Evolutionary conservation across 805 yeast species (phyloP).

Genomic region (Ogataea henricii): DNA sequence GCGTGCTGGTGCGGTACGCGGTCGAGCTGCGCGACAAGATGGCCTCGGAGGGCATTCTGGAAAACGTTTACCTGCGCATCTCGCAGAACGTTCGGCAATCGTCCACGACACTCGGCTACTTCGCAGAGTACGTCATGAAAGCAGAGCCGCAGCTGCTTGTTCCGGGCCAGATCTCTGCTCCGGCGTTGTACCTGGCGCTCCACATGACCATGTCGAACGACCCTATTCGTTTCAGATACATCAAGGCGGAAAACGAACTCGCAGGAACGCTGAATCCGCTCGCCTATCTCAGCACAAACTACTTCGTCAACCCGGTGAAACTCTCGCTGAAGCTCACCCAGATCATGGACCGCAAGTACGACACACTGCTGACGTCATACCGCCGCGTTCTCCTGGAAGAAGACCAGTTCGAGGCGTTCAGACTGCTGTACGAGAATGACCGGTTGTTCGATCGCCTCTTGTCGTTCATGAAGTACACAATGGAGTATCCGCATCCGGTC

Average conservation of each 20-base stretch:
- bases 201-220: slow-evolving; percentile 29
- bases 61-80: slow-evolving; percentile 2
- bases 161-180: slow-evolving; percentile 13
- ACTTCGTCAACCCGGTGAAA: slow-evolving; percentile 26
- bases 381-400: slow-evolving; percentile 19
- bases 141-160: slow-evolving; percentile 3
- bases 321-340: slow-evolving; percentile 23
- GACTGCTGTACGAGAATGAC: slow-evolving; percentile 17
- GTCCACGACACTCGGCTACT: slow-evolving; percentile 9
- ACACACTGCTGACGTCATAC: slow-evolving; percentile 16
- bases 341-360: slow-evolving; percentile 18
- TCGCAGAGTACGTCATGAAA: slow-evolving; percentile 7
- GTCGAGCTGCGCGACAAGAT: not conserved
- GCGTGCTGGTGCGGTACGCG: slow-evolving; percentile 5
- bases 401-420: slow-evolving; percentile 17
- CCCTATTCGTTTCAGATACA: slow-evolving; percentile 29
- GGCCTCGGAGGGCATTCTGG: not conserved
- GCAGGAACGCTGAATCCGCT: slow-evolving; percentile 24
- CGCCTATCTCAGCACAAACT: slow-evolving; percentile 16
- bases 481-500: slow-evolving; percentile 35
- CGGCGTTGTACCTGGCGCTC: slow-evolving; percentile 20
- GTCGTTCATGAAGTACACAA: slow-evolving; percentile 30
- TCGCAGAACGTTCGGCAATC: slow-evolving; percentile 7
- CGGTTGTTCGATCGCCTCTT: slow-evolving; percentile 25
- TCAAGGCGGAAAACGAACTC: slow-evolving; percentile 18